phyloP scores from a whole-genome alignment of 2,329 filamentous ascomycete genomes.

The Chrysosporium queenslandicum region DNA sequence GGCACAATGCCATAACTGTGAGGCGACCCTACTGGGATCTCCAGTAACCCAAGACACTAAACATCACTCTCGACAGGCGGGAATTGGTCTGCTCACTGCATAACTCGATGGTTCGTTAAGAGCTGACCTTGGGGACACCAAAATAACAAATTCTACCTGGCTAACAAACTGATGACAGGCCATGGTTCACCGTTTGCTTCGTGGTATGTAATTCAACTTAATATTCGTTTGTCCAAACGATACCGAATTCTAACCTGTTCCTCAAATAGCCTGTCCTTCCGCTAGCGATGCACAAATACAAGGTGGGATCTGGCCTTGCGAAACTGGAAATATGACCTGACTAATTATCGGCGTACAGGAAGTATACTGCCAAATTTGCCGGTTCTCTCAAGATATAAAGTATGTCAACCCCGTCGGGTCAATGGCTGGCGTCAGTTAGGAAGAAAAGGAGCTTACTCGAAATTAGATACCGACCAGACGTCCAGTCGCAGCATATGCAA shows the following conservation, averaged over 20 bases:
- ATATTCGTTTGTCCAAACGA: background rate
- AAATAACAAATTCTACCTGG: background rate
- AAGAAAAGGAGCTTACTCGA: background rate
- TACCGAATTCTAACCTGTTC: background rate
- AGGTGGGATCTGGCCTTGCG: conserved; percentile 36
- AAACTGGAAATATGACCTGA: background rate
- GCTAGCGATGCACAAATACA: conserved; percentile 30
- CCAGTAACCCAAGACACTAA: background rate
- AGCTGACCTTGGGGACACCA: background rate
- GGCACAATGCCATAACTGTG: conserved; percentile 30
- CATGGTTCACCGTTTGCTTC: conserved; percentile 31
- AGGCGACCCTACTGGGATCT: background rate
- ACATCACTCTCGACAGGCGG: conserved; percentile 19
- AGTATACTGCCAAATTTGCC: conserved; percentile 19
- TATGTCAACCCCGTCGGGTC: conserved; percentile 1
- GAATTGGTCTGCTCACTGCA: conserved; percentile 29
- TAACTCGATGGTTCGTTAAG: conserved; percentile 24
- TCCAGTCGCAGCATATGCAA: conserved; percentile 17
- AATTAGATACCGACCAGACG: conserved; percentile 17
- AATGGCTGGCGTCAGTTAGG: background rate
- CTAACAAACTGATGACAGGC: conserved; percentile 15
- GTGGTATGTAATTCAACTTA: conserved; percentile 18
- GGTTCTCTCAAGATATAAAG: conserved; percentile 19
- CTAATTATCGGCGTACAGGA: conserved; percentile 13
- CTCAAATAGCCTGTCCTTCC: conserved; percentile 24